Conservation (phyloP, 1,284 basidiomycete genomes). For the Irpex rosettiformis region DNA sequence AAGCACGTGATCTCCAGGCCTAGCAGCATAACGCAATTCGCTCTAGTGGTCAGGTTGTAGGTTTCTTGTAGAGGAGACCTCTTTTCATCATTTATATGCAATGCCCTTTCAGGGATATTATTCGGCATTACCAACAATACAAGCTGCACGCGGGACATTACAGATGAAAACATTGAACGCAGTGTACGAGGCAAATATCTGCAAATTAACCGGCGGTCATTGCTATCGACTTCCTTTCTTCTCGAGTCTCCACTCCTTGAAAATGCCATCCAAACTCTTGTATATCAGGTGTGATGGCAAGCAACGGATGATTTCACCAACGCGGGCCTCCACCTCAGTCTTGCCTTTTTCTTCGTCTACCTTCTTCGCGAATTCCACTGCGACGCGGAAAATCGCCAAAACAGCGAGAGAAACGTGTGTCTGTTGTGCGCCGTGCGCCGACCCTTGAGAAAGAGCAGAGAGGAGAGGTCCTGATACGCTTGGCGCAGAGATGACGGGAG, state of each 20-base stretch:
- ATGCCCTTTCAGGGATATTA: no score
- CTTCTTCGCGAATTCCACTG: slow-evolving; percentile 76
- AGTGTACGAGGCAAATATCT: neutral
- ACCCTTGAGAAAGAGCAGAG: slow-evolving; percentile 67
- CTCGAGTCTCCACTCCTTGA: slow-evolving; percentile 84
- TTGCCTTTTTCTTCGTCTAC: slow-evolving; percentile 65
- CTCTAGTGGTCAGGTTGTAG: no score
- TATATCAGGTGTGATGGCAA: slow-evolving; percentile 83
- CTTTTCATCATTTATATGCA: no score
- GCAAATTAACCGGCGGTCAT: neutral
- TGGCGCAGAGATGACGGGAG: slow-evolving; percentile 54
- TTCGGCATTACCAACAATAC: neutral
- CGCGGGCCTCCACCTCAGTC: slow-evolving; percentile 69
- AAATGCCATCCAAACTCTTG: slow-evolving; percentile 89
- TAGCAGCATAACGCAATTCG: no score
- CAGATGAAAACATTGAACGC: neutral
- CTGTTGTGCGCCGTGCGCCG: slow-evolving; percentile 82
- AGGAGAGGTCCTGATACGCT: slow-evolving; percentile 62
- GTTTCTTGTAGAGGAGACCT: no score
- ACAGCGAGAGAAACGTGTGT: slow-evolving; percentile 92
- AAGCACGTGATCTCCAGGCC: no score
- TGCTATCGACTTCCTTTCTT: slow-evolving; percentile 56
- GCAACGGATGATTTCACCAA: slow-evolving; percentile 86
- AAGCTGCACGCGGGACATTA: neutral
- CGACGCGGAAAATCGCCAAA: slow-evolving; percentile 83